phyloP scores from a whole-genome alignment of 2,329 filamentous ascomycete species.

The Exophiala aquamarina region DNA sequence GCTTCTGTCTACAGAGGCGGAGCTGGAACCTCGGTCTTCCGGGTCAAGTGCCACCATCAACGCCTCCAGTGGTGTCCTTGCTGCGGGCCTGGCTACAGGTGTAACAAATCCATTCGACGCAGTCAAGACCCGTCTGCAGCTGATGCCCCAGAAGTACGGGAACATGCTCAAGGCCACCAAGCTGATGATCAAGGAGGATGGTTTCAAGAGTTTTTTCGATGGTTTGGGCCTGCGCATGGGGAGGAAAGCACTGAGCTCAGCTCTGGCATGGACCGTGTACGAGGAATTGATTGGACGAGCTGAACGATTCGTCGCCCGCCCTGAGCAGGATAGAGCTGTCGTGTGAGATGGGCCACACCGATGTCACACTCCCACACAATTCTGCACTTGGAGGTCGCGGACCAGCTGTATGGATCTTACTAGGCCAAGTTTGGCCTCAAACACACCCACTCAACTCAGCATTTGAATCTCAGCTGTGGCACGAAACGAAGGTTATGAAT shows the following conservation, averaged over 20 bases:
- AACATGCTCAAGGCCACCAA: slow-evolving; percentile 78
- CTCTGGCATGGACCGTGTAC: slow-evolving; percentile 96
- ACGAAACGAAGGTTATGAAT: too few species aligned
- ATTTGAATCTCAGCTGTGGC: too few species aligned
- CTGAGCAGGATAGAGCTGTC: slow-evolving; percentile 17
- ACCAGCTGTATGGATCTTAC: too few species aligned
- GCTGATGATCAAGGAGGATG: slow-evolving; percentile 80
- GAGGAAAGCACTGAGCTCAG: slow-evolving; percentile 87
- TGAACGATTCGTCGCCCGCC: slow-evolving; percentile 40
- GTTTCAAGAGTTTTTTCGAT: slow-evolving; percentile 76
- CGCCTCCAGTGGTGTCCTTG: slow-evolving; percentile 77
- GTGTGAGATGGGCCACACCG: too few species aligned
- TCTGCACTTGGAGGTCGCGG: too few species aligned
- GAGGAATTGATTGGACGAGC: slow-evolving; percentile 84
- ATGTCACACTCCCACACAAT: too few species aligned
- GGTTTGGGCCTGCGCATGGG: slow-evolving; percentile 84
- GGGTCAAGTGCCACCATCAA: slow-evolving; percentile 68
- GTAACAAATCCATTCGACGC: slow-evolving; percentile 97
- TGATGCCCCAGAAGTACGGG: slow-evolving; percentile 77
- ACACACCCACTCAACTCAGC: too few species aligned
- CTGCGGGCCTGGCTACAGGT: slow-evolving; percentile 78
- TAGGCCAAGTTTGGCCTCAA: too few species aligned
- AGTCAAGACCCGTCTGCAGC: slow-evolving; percentile 90
- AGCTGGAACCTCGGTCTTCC: slow-evolving; percentile 29
- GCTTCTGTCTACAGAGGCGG: slow-evolving; percentile 15